A percentile compares a stretch with the other conserved stretches of the same genome.
phyloP scores from a whole-genome alignment of 2,329 filamentous ascomycete genomes.

The Pyricularia sp. region DNA sequence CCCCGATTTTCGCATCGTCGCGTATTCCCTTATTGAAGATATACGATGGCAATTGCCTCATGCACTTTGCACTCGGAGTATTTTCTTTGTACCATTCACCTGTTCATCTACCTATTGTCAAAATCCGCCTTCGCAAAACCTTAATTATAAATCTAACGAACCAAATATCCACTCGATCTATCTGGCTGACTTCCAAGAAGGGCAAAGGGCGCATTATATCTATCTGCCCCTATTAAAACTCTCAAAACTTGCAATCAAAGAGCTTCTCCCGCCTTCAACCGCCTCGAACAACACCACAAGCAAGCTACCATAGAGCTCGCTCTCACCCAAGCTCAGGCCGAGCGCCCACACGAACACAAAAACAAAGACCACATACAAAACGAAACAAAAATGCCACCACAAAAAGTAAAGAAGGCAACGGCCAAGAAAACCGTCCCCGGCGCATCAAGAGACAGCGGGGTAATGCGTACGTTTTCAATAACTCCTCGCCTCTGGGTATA shows the following conservation, averaged over 20 bases:
- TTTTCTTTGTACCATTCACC: too few relatives aligned
- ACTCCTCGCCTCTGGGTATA: background rate
- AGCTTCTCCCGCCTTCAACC: background rate
- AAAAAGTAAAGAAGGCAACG: background rate
- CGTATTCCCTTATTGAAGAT: background rate
- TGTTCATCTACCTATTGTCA: too few relatives aligned
- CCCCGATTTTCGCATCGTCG: background rate
- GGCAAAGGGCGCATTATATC: background rate
- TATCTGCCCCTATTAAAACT: background rate
- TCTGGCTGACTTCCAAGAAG: background rate
- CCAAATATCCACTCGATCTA: background rate
- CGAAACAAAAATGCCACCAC: background rate
- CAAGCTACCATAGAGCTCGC: background rate
- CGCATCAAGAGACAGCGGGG: conserved; percentile 23
- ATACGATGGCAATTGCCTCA: background rate
- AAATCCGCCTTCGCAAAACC: too few relatives aligned
- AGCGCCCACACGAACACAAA: background rate
- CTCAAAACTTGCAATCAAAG: background rate
- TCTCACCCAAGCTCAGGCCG: background rate
- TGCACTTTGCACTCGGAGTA: background rate
- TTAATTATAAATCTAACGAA: background rate
- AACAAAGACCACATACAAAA: background rate
- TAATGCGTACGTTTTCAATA: conserved; percentile 26
- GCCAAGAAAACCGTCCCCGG: background rate
- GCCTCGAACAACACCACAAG: background rate